Base-by-base conservation (phyloP, 2,329 filamentous ascomycete species). In the Botrytis tulipae region DNA sequence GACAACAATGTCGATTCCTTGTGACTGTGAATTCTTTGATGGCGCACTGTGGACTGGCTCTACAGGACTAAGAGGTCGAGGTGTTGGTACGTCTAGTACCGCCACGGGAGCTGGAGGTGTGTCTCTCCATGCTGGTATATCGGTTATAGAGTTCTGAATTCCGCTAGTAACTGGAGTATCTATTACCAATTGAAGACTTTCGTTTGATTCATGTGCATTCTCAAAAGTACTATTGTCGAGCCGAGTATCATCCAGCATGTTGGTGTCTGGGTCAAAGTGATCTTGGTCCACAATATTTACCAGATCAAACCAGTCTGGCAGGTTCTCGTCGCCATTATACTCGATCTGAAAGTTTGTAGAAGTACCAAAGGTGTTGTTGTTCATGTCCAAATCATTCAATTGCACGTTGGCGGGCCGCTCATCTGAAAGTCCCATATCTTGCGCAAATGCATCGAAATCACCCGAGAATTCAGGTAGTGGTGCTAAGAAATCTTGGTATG, bases 121-220 rank as follows among this genome's bases (percentile, higher is more conserved):
- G 4, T 59, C 46, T 67, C 35, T 42, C 70, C 70, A 67, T 44
- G 46, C 46, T 42, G 60, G 25, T n/a, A 72, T 72, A 42, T 72
- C 61, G 6, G 60, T 40, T 35, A 72, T 40, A 44, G n/a, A 37
- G 20, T 72, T 42, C 4, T 32, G 46, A 5, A 18, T 32, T n/a
- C 6, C 12, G 4, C 37, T n/a, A 32, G 8, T 14, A n/a, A n/a
- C 22, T 35, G 29, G 37, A 16, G 37, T n/a, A 2, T 22, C 44
- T 29, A 12, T 54, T 42, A 14, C n/a, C 9, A n/a, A 59, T 16
- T n/a, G 62, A 59, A 5, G 10, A n/a, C 16, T 40, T 37, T 68
- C 37, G 35, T 18, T 68, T 46, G 62, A 60, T 40, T 10, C 29
- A 59, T 37, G 29, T 14, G 35, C 6, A 48, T 59, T 14, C 6